Evolutionary conservation across 169 alveolate genomes (phyloP), one percentile per base, ranked within the genome.

Genomic region (Plasmodium cynomolgi): DNA sequence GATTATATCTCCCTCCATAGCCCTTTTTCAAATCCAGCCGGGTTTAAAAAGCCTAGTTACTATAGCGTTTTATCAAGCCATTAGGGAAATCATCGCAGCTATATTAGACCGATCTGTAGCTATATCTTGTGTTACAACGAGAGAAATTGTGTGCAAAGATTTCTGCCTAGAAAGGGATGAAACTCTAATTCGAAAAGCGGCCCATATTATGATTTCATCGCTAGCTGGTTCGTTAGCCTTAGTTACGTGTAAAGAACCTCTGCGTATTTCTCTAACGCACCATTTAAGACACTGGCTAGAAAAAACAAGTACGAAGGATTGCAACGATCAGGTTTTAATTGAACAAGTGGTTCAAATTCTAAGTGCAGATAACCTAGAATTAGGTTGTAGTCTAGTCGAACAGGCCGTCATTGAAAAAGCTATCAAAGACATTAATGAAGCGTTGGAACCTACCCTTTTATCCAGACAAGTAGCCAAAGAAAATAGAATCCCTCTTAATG

Each of bases 191-290:
- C 96, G 97, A 34, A 96, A 97, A 33, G 99, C 99, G 1, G 97
- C 99, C 44, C 98, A 97, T 72, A 92, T 97, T 83, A 98, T 98
- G 97, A 98, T 98, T 75, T 96, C 99, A 44, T 96, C 97, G 31
- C 92, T 99, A 50, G 99, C 99, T 11, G 99, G 99, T 11, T 96
- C 99, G 29, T 97, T 99, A 83, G 99, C 99, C 7, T 96, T 97
- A 62, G 99, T 99, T 58, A 98, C 99, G 17, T 98, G 99, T 83
- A 98, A 98, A 95, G 99, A 99, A 82, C 99, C 99, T 15, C 96
- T 99, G 71, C 96, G 98, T 84, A 96, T 97, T 58, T 97, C 98
- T n/a, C 96, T 98, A 20, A 96, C 98, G 77, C 98, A 97, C 83
- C 98, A 98, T 83, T 97, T 99, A 71, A 92, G 98, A 74, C 97